phyloP scores from a whole-genome alignment of 495 filamentous ascomycete species.

The Filosporella fistucella region DNA sequence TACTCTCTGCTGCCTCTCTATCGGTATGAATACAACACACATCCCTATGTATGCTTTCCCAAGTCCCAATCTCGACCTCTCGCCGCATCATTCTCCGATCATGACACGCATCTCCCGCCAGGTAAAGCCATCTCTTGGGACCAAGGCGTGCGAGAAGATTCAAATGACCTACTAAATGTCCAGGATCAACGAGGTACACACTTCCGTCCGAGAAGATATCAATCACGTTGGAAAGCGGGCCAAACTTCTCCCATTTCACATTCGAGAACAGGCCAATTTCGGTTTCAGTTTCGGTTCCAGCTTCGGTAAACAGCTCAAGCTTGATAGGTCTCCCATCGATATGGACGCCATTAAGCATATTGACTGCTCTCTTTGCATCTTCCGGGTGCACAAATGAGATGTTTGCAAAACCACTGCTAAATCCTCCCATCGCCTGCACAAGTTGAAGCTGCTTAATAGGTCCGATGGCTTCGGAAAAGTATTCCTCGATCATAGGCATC shows the following conservation, averaged over 20 bases:
- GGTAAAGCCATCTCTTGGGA: conserved; percentile 5
- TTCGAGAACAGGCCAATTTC: no score
- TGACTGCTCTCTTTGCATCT: no score
- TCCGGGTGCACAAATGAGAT: no score
- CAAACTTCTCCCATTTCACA: not conserved
- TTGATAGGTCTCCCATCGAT: no score
- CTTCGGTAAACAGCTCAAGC: not conserved
- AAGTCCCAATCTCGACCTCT: conserved; percentile 6
- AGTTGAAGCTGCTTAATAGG: no score
- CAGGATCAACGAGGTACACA: conserved; percentile 1
- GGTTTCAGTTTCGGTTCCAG: no score
- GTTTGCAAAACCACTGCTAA: no score
- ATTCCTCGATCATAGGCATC: no score
- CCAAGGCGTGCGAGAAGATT: not conserved
- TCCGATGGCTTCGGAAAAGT: no score
- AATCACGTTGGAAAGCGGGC: not conserved
- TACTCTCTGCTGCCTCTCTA: not conserved
- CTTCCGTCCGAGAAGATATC: conserved; percentile 4
- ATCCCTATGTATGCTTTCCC: not conserved
- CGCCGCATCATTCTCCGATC: not conserved
- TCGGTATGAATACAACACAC: conserved; percentile 2
- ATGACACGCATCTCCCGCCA: conserved; percentile 7
- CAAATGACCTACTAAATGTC: conserved; percentile 4
- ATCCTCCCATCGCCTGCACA: no score
- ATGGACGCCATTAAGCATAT: no score